Evolutionary conservation across 768 basidiomycete species (phyloP).

Genomic region (Hygrophorus russula): DNA sequence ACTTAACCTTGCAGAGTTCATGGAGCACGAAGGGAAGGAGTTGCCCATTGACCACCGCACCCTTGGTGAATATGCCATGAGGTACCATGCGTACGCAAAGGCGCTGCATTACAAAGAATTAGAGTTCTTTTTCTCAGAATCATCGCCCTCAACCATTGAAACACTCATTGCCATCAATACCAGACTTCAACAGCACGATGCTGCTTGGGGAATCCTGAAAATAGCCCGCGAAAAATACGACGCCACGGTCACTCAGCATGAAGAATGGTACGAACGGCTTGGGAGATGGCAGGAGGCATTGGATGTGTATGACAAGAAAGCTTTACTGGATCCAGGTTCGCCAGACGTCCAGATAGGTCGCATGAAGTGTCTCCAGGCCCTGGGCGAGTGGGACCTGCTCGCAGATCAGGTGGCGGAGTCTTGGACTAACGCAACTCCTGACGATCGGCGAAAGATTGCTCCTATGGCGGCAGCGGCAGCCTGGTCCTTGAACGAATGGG

Average conservation of each 20-base stretch:
- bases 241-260: slow-evolving; percentile 83
- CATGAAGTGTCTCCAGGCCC: slow-evolving; percentile 92
- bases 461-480: slow-evolving; percentile 96
- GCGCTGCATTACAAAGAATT: slow-evolving; percentile 98
- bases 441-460: slow-evolving; percentile 84
- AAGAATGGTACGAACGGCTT: slow-evolving; percentile 97
- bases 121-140: slow-evolving; percentile 91
- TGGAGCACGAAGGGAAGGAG: slow-evolving; percentile 97
- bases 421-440: slow-evolving; percentile 75
- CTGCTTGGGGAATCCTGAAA: slow-evolving; percentile 92
- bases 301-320: slow-evolving; percentile 71
- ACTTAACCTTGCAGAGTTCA: slow-evolving; percentile 92
- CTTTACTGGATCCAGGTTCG: slow-evolving; percentile 60
- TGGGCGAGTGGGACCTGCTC: slow-evolving; percentile 95
- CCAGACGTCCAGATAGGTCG: slow-evolving; percentile 77
- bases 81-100: slow-evolving; percentile 92
- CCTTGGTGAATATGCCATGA: slow-evolving; percentile 87
- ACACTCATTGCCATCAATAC: slow-evolving; percentile 95
- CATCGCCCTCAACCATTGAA: slow-evolving; percentile 85
- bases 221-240: slow-evolving; percentile 87
- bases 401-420: slow-evolving; percentile 77
- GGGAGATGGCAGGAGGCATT: slow-evolving; percentile 95
- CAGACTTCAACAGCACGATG: slow-evolving; percentile 92
- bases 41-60: slow-evolving; percentile 89
- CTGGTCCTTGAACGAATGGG: slow-evolving; percentile 97